A percentile compares a stretch with the other conserved stretches of the same genome.
phyloP scores from a whole-genome alignment of 225 moss, liverwort and hornwort genomes.

The Lunularia cruciata region DNA sequence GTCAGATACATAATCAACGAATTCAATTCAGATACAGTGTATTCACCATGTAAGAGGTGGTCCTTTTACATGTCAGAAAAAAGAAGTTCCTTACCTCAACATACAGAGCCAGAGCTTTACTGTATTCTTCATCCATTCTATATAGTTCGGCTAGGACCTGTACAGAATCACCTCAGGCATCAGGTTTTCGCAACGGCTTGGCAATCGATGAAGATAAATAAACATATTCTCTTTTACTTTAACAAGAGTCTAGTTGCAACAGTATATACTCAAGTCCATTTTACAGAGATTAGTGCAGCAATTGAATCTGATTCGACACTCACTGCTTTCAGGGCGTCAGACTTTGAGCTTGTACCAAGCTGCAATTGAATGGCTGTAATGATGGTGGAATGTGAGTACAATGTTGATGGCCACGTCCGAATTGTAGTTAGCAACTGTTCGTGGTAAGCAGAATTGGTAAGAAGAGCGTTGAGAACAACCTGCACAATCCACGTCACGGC shows the following conservation, averaged over 20 bases:
- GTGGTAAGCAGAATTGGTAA: constrained; percentile 88
- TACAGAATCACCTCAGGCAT: constrained; percentile 7
- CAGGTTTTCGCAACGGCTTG: background rate
- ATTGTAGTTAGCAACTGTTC: constrained; percentile 83
- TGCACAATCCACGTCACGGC: constrained; percentile 34
- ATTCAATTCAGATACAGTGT: too few species aligned
- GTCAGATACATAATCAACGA: too few species aligned
- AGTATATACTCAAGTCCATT: background rate
- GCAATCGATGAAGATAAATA: background rate
- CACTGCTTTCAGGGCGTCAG: constrained; percentile 73
- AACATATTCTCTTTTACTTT: background rate
- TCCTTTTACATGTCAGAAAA: background rate
- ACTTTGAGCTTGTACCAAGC: constrained; percentile 80
- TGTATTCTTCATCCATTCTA: constrained; percentile 77
- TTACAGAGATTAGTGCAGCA: background rate
- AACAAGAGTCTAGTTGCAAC: background rate
- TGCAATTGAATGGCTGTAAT: constrained; percentile 88
- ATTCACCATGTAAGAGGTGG: too few species aligned
- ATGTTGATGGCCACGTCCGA: constrained; percentile 71
- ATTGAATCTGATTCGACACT: constrained; percentile 20
- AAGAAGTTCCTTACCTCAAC: constrained; percentile 65
- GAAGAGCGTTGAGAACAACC: constrained; percentile 92
- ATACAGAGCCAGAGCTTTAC: constrained; percentile 70
- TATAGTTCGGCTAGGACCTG: constrained; percentile 85
- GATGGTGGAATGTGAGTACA: constrained; percentile 92